Evolutionary conservation across 1,284 basidiomycete species (phyloP).

Genomic region (Leccinum subfulvum): DNA sequence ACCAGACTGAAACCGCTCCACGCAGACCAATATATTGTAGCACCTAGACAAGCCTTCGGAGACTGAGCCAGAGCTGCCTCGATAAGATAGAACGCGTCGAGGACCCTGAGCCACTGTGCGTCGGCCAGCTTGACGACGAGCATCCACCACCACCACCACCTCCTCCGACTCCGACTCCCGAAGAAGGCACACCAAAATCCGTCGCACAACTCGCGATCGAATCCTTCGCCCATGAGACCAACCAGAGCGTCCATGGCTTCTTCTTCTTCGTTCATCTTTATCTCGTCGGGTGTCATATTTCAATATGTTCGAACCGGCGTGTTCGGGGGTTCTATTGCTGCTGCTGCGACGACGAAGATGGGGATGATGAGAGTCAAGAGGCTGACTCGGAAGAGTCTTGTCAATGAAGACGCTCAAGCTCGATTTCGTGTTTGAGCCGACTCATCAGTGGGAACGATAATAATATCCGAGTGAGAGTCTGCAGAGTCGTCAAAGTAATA

Average conservation of each 20-base stretch:
- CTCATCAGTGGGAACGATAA: neutral
- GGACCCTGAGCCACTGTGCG: conserved; percentile 6
- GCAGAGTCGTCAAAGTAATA: neutral
- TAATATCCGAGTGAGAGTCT: neutral
- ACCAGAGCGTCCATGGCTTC: conserved; percentile 29
- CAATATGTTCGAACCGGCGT: neutral
- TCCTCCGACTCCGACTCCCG: neutral
- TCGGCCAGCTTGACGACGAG: neutral
- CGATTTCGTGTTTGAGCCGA: neutral
- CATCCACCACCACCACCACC: neutral
- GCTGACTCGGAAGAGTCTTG: neutral
- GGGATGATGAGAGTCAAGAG: neutral
- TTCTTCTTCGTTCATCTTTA: conserved; percentile 14
- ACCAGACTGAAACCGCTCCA: neutral
- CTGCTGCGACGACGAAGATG: neutral
- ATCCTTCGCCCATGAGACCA: conserved; percentile 35
- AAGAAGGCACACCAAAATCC: conserved; percentile 37
- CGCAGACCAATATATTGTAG: neutral
- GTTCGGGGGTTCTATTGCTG: neutral
- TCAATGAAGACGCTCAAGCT: neutral
- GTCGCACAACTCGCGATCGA: conserved; percentile 47
- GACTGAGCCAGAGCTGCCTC: neutral
- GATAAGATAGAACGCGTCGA: conserved; percentile 12
- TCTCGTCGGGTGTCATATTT: conserved; percentile 20
- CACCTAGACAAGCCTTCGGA: neutral